Conservation (phyloP, 2,329 filamentous ascomycete genomes). For the Diaporthe eres region DNA sequence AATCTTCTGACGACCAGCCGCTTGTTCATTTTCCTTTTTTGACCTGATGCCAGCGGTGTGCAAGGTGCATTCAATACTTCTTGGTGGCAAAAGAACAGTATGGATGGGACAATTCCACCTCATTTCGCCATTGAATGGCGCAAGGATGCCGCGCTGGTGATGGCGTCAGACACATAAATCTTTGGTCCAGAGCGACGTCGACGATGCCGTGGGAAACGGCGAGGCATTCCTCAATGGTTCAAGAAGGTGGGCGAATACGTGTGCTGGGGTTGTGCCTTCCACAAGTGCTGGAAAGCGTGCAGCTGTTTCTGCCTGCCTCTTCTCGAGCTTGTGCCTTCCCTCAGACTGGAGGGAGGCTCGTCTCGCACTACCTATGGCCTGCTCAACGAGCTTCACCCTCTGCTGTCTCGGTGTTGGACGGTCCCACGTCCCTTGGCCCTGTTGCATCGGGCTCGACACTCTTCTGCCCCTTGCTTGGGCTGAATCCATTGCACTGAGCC, state of each 20-base stretch:
- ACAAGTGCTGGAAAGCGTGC: not conserved
- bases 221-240: not conserved
- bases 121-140: not conserved
- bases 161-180: not conserved
- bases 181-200: not conserved
- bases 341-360: not conserved
- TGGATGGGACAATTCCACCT: too few relatives aligned
- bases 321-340: not conserved
- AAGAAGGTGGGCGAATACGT: not conserved
- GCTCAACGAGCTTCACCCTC: not conserved
- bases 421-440: not conserved
- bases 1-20: not conserved
- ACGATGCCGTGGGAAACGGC: too few relatives aligned
- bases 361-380: not conserved
- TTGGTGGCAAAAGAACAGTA: not conserved
- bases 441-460: not conserved
- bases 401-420: not conserved
- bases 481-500: not conserved
- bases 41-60: too few relatives aligned
- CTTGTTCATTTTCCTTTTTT: not conserved
- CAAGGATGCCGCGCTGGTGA: not conserved
- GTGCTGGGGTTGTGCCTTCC: conserved; percentile 14
- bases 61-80: not conserved
- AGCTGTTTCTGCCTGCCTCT: conserved; percentile 8
- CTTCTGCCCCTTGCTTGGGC: not conserved